These are phyloP conservation scores for Ambrosiella beaveri DNA, from an alignment of 2,329 filamentous ascomycete genomes.

Conservation along the genomic window DNA sequence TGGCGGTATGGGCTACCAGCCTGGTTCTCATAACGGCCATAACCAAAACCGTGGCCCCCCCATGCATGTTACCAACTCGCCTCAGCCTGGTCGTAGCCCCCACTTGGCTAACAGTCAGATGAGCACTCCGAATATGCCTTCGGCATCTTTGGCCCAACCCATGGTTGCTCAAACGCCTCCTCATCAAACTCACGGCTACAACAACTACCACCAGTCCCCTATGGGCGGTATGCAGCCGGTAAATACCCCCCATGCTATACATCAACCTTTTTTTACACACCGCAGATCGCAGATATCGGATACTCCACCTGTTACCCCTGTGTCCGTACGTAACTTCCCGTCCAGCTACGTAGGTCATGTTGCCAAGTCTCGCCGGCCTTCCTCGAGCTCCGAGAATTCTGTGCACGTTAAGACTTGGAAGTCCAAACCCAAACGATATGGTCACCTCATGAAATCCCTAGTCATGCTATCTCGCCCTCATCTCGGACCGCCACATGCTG, in stretches of 20 bases:
- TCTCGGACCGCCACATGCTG: too few relatives aligned
- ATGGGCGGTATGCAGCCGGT: conserved; percentile 14
- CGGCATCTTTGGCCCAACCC: conserved; percentile 32
- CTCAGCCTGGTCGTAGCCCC: conserved; percentile 48
- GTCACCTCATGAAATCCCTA: too few relatives aligned
- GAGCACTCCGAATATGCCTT: conserved; percentile 50
- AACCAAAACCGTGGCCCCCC: conserved; percentile 19
- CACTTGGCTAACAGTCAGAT: conserved; percentile 49
- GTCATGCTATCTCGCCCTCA: too few relatives aligned
- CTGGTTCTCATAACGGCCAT: conserved; percentile 27
- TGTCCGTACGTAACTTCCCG: not conserved
- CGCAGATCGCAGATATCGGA: not conserved
- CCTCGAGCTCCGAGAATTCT: too few relatives aligned
- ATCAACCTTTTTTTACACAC: not conserved
- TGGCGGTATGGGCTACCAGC: conserved; percentile 31
- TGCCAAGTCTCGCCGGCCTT: too few relatives aligned
- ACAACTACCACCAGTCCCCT: conserved; percentile 30
- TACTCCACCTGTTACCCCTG: not conserved
- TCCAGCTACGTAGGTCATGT: too few relatives aligned
- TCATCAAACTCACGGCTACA: conserved; percentile 19
- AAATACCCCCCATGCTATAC: conserved; percentile 8
- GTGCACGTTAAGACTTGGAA: too few relatives aligned
- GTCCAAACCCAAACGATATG: too few relatives aligned
- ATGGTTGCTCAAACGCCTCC: conserved; percentile 50
- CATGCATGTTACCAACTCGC: conserved; percentile 43